These are phyloP conservation scores for Cardamine occulta DNA, from an alignment of 345 rosid genomes.

Conservation along the genomic window DNA sequence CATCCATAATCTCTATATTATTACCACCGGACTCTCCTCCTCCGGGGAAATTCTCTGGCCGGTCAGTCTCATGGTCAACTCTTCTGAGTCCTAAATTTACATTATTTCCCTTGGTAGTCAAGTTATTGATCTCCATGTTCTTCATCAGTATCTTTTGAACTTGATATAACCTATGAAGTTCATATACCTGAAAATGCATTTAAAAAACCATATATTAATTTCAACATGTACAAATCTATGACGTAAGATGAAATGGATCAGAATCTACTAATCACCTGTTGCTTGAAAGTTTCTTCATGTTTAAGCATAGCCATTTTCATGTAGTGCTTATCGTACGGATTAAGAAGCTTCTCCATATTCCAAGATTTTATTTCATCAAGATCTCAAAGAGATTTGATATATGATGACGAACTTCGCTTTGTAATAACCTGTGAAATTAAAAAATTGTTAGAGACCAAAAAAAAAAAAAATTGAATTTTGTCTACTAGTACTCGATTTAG, in stretches of 20 bases:
- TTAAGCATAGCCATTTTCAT: conserved; percentile 94
- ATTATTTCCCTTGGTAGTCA: conserved; percentile 25
- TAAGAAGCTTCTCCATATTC: conserved; percentile 77
- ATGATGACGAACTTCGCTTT: conserved; percentile 21
- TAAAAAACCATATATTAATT: conserved; percentile 5
- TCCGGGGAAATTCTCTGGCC: conserved; percentile 18
- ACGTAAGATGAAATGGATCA: neutral
- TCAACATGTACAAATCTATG: neutral
- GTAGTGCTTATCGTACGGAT: conserved; percentile 74
- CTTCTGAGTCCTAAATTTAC: conserved; percentile 28
- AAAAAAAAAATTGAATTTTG: neutral
- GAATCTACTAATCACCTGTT: conserved; percentile 62
- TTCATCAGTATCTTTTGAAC: conserved; percentile 83
- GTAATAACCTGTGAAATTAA: conserved; percentile 27
- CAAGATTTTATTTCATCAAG: conserved; percentile 38
- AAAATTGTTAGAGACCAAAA: neutral
- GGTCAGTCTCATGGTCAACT: conserved; percentile 33
- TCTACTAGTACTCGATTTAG: conserved; percentile 39
- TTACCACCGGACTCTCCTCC: conserved; percentile 31
- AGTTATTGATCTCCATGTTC: conserved; percentile 45
- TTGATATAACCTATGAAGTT: conserved; percentile 86
- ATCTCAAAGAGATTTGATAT: conserved; percentile 32
- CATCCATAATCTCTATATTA: conserved; percentile 57
- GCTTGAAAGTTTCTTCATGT: conserved; percentile 96
- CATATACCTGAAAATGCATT: conserved; percentile 59